Conservation (phyloP, 2,329 filamentous ascomycete species). For the Colletotrichum sp. region DNA sequence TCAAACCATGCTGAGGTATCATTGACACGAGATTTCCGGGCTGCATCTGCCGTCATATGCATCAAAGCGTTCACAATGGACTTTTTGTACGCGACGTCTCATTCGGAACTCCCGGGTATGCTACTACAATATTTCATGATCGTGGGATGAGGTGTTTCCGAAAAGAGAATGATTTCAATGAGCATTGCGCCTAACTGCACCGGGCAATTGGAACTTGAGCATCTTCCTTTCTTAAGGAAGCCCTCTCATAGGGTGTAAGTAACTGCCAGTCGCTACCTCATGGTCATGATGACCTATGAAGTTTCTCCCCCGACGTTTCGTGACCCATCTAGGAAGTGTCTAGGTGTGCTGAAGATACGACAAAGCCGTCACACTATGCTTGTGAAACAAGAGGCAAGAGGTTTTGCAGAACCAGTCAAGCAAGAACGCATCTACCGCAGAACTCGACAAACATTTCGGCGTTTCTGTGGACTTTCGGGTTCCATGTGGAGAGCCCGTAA, state of each 20-base stretch:
- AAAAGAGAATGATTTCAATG: background rate
- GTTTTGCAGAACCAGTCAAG: background rate
- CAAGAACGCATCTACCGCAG: background rate
- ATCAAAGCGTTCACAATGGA: background rate
- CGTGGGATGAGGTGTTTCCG: background rate
- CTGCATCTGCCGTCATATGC: background rate
- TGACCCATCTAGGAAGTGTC: background rate
- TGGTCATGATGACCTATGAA: background rate
- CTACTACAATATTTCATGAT: background rate
- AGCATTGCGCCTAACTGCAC: background rate
- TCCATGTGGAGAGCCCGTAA: background rate
- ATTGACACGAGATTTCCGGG: background rate
- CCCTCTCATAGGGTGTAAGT: background rate
- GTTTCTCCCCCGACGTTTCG: background rate
- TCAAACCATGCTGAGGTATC: background rate
- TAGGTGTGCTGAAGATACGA: background rate
- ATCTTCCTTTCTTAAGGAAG: background rate
- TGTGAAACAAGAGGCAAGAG: background rate
- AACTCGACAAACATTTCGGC: background rate
- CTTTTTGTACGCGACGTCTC: background rate
- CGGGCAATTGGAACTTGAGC: background rate
- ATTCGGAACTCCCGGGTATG: background rate
- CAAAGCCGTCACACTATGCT: background rate
- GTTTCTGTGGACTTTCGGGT: background rate
- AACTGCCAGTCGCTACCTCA: background rate